A percentile compares a stretch with the other conserved stretches of the same genome.
These are phyloP conservation scores for Xylariaceae sp. DNA, from an alignment of 2,329 filamentous ascomycete species.

Conservation along the genomic window DNA sequence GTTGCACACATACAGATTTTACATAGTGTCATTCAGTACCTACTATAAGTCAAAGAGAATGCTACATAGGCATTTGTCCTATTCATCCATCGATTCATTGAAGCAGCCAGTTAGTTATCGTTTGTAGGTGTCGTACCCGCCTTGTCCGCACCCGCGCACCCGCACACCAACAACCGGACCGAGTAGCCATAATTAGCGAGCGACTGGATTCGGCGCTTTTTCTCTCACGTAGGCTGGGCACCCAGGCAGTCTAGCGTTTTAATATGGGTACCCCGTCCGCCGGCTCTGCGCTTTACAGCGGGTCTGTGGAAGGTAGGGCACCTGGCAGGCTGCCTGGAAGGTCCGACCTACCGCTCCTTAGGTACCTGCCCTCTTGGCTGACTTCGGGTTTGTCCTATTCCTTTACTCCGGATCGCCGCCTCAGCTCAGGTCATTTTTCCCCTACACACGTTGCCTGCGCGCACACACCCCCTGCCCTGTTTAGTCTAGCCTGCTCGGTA, in stretches of 20 bases:
- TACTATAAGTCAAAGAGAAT: neutral
- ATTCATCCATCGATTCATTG: constrained; percentile 1
- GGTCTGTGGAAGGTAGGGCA: neutral
- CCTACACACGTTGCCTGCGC: neutral
- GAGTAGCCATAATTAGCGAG: constrained; percentile 22
- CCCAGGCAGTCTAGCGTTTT: constrained; percentile 4
- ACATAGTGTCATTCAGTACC: neutral
- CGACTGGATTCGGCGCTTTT: constrained; percentile 10
- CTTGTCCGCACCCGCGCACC: constrained; percentile 21
- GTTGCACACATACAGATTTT: neutral
- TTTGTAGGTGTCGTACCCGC: constrained; percentile 16
- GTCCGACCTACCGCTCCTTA: neutral
- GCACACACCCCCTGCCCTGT: constrained; percentile 9
- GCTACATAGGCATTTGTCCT: neutral
- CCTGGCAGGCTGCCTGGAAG: neutral
- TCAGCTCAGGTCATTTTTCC: constrained; percentile 6
- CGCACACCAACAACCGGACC: constrained; percentile 20
- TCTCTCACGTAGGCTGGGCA: neutral
- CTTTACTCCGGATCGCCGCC: constrained; percentile 7
- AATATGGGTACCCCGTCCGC: constrained; percentile 9
- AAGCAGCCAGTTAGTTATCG: neutral
- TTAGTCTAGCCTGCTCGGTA: neutral
- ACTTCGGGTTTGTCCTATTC: neutral
- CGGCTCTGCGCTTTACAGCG: constrained; percentile 1
- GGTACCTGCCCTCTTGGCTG: neutral